A percentile compares a stretch with the other conserved stretches of the same genome.
Conservation (phyloP, 345 rosid species). For the Anacardium occidentale region DNA sequence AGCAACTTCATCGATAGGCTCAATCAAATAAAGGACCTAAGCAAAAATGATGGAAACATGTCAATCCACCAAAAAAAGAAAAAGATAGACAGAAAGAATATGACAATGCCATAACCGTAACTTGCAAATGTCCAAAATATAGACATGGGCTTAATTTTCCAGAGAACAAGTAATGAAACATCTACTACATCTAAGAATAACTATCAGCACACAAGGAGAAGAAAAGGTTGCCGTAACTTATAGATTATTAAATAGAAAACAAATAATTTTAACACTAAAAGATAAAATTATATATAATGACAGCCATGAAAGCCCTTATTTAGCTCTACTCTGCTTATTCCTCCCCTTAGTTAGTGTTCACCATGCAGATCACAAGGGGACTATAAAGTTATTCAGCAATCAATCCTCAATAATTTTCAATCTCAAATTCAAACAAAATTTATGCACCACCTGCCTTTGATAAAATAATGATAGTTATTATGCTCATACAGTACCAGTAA, state of each 20-base stretch:
- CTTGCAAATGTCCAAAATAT: neutral
- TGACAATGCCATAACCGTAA: neutral
- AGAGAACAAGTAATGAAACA: neutral
- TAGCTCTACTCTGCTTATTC: neutral
- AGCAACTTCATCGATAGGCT: slow-evolving; percentile 98
- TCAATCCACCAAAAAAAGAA: neutral
- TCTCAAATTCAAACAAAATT: neutral
- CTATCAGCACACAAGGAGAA: neutral
- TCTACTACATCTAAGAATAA: neutral
- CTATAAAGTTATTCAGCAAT: neutral
- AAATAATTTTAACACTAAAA: neutral
- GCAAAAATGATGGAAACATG: slow-evolving; percentile 18
- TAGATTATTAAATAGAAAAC: neutral
- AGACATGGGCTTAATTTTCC: neutral
- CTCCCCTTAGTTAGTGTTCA: neutral
- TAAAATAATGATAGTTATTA: neutral
- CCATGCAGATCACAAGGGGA: neutral
- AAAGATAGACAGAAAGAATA: neutral
- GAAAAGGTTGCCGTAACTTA: neutral
- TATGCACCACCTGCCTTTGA: neutral
- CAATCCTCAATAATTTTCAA: neutral
- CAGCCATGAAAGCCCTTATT: neutral
- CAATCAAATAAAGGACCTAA: slow-evolving; percentile 87
- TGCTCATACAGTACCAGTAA: neutral
- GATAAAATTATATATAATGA: neutral